A percentile compares a stretch with the other conserved stretches of the same genome.
These are phyloP conservation scores for Penicillium sp. DNA, from an alignment of 2,329 filamentous ascomycete species.

Conservation along the genomic window DNA sequence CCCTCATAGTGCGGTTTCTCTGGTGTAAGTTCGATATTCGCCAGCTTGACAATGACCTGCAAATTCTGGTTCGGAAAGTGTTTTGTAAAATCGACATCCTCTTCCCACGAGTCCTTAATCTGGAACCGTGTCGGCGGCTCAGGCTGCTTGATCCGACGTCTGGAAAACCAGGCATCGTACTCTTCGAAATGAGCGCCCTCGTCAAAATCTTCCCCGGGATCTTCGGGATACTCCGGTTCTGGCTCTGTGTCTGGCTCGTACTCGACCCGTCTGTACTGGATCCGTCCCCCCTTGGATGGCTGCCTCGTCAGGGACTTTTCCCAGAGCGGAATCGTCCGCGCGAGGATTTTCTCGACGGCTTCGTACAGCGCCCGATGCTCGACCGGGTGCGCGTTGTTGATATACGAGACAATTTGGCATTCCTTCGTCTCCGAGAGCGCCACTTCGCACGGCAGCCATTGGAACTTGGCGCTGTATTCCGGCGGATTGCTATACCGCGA, in stretches of 20 bases:
- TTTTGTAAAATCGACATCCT: background rate
- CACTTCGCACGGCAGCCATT: conserved; percentile 55
- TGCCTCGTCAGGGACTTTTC: conserved; percentile 35
- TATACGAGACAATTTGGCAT: conserved; percentile 45
- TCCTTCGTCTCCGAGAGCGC: conserved; percentile 27
- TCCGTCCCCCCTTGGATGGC: background rate
- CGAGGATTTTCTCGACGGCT: conserved; percentile 43
- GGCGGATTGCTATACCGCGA: background rate
- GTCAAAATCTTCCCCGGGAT: background rate
- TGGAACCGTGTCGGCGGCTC: background rate
- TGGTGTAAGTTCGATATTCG: conserved; percentile 64
- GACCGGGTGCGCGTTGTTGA: conserved; percentile 51
- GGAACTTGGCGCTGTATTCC: conserved; percentile 40
- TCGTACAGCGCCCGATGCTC: conserved; percentile 40
- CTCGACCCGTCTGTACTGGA: background rate
- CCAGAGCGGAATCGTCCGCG: conserved; percentile 54
- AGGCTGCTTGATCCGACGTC: background rate
- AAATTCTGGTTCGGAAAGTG: background rate
- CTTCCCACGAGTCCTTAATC: background rate
- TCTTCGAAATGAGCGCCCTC: background rate
- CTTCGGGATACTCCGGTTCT: background rate
- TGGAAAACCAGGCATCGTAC: background rate
- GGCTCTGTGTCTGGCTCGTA: background rate
- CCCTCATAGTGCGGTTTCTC: conserved; percentile 61
- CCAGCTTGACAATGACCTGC: conserved; percentile 64